phyloP scores from a whole-genome alignment of 2,329 filamentous ascomycete genomes.

The Hypoxylon sp. region DNA sequence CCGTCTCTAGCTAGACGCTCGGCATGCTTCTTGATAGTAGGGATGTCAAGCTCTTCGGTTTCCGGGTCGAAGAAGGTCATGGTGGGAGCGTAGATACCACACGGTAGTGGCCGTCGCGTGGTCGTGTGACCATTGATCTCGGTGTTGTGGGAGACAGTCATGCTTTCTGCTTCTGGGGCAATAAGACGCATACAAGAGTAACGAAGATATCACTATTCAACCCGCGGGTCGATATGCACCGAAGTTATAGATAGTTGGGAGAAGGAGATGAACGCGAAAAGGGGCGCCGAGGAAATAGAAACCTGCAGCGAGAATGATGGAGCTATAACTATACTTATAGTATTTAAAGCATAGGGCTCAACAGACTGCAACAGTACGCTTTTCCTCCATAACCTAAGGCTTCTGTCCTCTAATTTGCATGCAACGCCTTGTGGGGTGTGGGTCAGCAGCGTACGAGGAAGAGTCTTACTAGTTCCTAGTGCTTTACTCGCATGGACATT shows the following conservation, averaged over 20 bases:
- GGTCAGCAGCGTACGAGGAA: constrained; percentile 41
- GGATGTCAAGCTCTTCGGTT: constrained; percentile 86
- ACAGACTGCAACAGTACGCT: constrained; percentile 30
- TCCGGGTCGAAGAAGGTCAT: constrained; percentile 91
- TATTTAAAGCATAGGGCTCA: constrained; percentile 38
- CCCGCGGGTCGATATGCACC: constrained; percentile 32
- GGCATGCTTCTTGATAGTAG: constrained; percentile 83
- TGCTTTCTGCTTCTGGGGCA: constrained; percentile 44
- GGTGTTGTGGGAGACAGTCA: constrained; percentile 53
- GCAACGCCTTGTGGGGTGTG: constrained; percentile 47
- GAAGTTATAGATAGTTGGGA: constrained; percentile 19
- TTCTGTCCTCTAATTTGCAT: constrained; percentile 46
- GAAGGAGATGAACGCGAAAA: constrained; percentile 32
- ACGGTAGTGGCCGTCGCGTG: constrained; percentile 71
- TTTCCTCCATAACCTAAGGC: constrained; percentile 54
- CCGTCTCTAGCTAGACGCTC: constrained; percentile 82
- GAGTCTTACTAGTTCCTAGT: constrained; percentile 46
- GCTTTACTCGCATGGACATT: constrained; percentile 55
- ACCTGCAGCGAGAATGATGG: constrained; percentile 27
- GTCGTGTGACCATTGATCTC: constrained; percentile 53
- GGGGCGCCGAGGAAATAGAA: constrained; percentile 31
- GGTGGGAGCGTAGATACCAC: constrained; percentile 88
- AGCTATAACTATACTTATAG: constrained; percentile 52
- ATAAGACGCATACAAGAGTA: constrained; percentile 8
- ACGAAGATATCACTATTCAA: constrained; percentile 16